phyloP scores from a whole-genome alignment of 371 early-diverging fungal species.

The Choanephora cucurbitarum region DNA sequence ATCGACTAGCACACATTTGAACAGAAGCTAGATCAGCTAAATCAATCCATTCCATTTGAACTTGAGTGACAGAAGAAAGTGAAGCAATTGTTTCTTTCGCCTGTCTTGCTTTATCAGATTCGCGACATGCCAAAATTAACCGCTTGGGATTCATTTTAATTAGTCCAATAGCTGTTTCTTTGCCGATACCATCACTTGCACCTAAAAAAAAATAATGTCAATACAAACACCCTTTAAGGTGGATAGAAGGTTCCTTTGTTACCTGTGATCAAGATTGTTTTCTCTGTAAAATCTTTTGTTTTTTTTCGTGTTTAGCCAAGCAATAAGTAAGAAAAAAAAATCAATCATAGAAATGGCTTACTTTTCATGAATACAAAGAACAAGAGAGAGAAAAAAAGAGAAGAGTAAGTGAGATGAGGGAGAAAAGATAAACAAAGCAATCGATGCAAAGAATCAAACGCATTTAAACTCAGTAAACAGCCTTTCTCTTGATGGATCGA shows the following conservation, averaged over 20 bases:
- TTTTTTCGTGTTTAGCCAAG: too few relatives aligned
- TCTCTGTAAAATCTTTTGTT: constrained; percentile 4
- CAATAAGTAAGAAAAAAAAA: too few relatives aligned
- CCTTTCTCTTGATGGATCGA: too few relatives aligned
- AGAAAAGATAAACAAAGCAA: too few relatives aligned
- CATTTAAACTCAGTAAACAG: too few relatives aligned
- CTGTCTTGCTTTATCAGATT: constrained; percentile 17
- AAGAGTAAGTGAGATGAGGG: too few relatives aligned
- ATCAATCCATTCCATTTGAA: constrained; percentile 14
- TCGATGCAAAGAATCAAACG: too few relatives aligned
- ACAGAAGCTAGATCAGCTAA: constrained; percentile 18
- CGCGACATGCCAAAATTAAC: constrained; percentile 23
- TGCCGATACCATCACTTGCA: constrained; percentile 30
- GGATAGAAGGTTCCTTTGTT: too few relatives aligned
- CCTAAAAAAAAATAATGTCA: constrained; percentile 5
- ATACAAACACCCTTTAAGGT: too few relatives aligned
- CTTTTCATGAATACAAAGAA: too few relatives aligned
- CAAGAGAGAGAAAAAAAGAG: too few relatives aligned
- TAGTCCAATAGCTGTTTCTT: constrained; percentile 21
- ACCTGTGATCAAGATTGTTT: constrained; percentile 15
- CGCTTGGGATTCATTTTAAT: constrained; percentile 17
- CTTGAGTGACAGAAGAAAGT: constrained; percentile 10
- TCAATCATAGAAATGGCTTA: too few relatives aligned
- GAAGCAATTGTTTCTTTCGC: constrained; percentile 12
- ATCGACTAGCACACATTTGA: constrained; percentile 11